Conservation (phyloP, 2,329 filamentous ascomycete genomes). For the Sarocladium oryzae region DNA sequence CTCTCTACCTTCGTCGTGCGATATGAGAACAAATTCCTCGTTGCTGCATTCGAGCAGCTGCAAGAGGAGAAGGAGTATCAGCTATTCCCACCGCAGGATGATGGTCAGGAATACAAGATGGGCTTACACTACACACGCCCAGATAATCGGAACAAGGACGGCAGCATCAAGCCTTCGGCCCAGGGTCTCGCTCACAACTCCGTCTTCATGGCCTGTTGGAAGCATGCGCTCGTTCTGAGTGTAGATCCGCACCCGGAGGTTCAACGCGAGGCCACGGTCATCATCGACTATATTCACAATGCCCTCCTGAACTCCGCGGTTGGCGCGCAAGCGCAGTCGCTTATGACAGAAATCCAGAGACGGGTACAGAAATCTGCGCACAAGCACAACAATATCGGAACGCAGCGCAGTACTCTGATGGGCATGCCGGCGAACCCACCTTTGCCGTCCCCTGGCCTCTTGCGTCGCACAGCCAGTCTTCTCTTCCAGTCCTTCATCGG, state of each 20-base stretch:
- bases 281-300: conserved; percentile 80
- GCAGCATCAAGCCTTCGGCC: conserved; percentile 48
- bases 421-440: conserved; percentile 34
- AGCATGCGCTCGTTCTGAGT: conserved; percentile 81
- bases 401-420: conserved; percentile 36
- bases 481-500: conserved; percentile 54
- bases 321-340: conserved; percentile 58
- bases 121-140: conserved; percentile 55
- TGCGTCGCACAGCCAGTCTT: conserved; percentile 59
- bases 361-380: conserved; percentile 41
- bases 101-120: conserved; percentile 54
- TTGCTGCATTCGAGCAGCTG: conserved; percentile 86
- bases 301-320: conserved; percentile 72
- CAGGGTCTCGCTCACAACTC: conserved; percentile 73
- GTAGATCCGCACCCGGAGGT: conserved; percentile 94
- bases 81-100: conserved; percentile 46
- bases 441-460: conserved; percentile 48
- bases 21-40: conserved; percentile 87
- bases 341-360: conserved; percentile 68
- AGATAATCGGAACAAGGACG: conserved; percentile 50
- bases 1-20: conserved; percentile 85
- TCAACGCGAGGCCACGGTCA: conserved; percentile 73
- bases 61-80: conserved; percentile 73
- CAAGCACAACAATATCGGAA: conserved; percentile 33
- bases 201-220: conserved; percentile 90